Base-by-base conservation (phyloP, 257 asterid genomes). In the Ballota nigra region DNA sequence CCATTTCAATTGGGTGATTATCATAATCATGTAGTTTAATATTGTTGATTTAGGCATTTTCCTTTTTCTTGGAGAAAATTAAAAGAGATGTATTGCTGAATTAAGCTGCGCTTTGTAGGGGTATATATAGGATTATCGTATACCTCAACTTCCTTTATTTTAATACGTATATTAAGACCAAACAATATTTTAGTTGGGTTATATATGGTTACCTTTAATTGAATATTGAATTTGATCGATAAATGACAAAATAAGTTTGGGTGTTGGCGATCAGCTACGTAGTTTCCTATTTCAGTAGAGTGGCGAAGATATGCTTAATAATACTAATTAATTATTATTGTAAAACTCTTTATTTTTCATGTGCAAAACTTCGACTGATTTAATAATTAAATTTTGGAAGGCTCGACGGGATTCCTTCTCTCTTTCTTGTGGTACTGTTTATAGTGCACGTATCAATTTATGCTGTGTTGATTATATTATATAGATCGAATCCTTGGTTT, bases 1-100 rank as follows among this genome's bases (percentile, higher is more conserved):
- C 74, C 79, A 79, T 2, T 74, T 69, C 0, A 79, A 41, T 8
- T 74, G 77, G 1, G 70, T 63, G 4, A 63, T 52, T 8, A 69
- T 26, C 34, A n/a, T 0, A n/a, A 47, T 26, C 1, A 62, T 7
- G 23, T 45, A 68, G 65, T 60, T 63, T 34, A 79, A n/a, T 1
- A 69, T 31, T 0, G 61, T 61, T 28, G 82, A 69, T 53, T 63
- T 69, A 1, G 76, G 70, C 45, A 79, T 70, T 55, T 69, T 10
- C 45, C 52, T 20, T 55, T 20, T 22, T 7, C 2, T 56, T 23
- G 1, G 28, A 15, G 4, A 24, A 16, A 18, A 15, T 18, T 16
- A 19, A 15, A 28, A 38, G 57, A 22, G 41, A 13, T 43, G 52
- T 43, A 15, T 43, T 13, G 15, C 6, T 55, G 22, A 51, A n/a